phyloP scores from a whole-genome alignment of 495 filamentous ascomycete genomes.

The Chaetomium cochliodes region DNA sequence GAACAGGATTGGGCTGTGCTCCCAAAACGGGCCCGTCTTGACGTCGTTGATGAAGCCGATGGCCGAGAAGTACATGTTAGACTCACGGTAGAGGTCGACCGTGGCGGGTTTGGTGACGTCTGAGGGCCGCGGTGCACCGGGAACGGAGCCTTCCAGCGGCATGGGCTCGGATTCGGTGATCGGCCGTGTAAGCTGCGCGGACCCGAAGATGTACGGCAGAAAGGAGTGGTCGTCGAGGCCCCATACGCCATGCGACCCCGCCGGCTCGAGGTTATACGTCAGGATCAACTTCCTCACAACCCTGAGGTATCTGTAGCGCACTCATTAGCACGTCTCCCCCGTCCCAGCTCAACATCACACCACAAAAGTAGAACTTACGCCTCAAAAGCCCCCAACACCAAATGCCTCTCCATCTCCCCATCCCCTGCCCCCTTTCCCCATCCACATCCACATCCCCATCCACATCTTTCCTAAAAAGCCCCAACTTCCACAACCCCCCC shows the following conservation, averaged over 20 bases:
- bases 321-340: neutral
- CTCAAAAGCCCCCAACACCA: slow-evolving; percentile 78
- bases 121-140: slow-evolving; percentile 65
- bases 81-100: slow-evolving; percentile 66
- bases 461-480: slow-evolving; percentile 68
- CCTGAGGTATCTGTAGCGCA: slow-evolving; percentile 62
- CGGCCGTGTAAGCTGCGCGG: slow-evolving; percentile 78
- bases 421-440: slow-evolving; percentile 5
- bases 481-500: slow-evolving; percentile 85
- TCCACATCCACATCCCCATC: slow-evolving; percentile 21
- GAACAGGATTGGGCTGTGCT: slow-evolving; percentile 91
- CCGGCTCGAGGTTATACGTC: slow-evolving; percentile 93
- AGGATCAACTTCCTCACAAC: slow-evolving; percentile 81
- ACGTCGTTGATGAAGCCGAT: slow-evolving; percentile 98
- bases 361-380: slow-evolving; percentile 53
- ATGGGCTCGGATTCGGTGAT: slow-evolving; percentile 62
- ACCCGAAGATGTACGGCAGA: slow-evolving; percentile 94
- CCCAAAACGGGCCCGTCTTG: slow-evolving; percentile 97
- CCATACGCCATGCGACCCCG: slow-evolving; percentile 94
- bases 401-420: slow-evolving; percentile 60
- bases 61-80: slow-evolving; percentile 97
- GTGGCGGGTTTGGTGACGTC: slow-evolving; percentile 63
- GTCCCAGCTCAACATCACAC: slow-evolving; percentile 50
- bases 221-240: slow-evolving; percentile 96
- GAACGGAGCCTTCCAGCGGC: slow-evolving; percentile 72